These are phyloP conservation scores for Elsinoe batatas DNA, from an alignment of 2,329 filamentous ascomycete species.

Conservation along the genomic window DNA sequence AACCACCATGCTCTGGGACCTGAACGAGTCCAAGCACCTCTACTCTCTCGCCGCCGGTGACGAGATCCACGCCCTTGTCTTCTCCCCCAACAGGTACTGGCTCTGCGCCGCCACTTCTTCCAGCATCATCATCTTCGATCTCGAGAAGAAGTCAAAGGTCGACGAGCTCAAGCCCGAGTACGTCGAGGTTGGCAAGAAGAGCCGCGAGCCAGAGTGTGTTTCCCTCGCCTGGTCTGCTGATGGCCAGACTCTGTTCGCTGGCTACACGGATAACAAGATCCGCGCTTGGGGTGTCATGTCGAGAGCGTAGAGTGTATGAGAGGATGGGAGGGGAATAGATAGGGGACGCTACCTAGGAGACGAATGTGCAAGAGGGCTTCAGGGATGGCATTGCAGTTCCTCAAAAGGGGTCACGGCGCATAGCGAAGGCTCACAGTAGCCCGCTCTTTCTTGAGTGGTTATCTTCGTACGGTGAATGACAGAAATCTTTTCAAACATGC, in stretches of 20 bases:
- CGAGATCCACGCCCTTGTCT: conserved; percentile 99
- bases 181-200: conserved; percentile 95
- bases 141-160: conserved; percentile 99
- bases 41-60: conserved; percentile 99
- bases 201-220: conserved; percentile 95
- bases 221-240: conserved; percentile 96
- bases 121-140: conserved; percentile 99
- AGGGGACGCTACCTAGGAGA: conserved; percentile 4
- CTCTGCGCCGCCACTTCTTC: conserved; percentile 94
- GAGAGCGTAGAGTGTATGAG: conserved; percentile 43
- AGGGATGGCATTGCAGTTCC: conserved; percentile 5
- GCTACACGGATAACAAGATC: conserved; percentile 99
- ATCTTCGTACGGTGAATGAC: conserved; percentile 8
- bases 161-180: conserved; percentile 99
- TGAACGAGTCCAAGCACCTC: conserved; percentile 99
- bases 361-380: conserved; percentile 4
- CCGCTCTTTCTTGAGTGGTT: conserved; percentile 3
- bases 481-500: not conserved
- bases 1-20: conserved; percentile 99
- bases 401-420: conserved; percentile 13
- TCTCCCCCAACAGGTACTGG: conserved; percentile 99
- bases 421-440: conserved; percentile 10
- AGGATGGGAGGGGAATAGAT: conserved; percentile 14
- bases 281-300: conserved; percentile 97
- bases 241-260: conserved; percentile 97